Percentiles rank a stretch among this genome's conserved stretches.
Conservation (phyloP, 1,139 yeast genomes). For the Geotrichum bryndzae region DNA sequence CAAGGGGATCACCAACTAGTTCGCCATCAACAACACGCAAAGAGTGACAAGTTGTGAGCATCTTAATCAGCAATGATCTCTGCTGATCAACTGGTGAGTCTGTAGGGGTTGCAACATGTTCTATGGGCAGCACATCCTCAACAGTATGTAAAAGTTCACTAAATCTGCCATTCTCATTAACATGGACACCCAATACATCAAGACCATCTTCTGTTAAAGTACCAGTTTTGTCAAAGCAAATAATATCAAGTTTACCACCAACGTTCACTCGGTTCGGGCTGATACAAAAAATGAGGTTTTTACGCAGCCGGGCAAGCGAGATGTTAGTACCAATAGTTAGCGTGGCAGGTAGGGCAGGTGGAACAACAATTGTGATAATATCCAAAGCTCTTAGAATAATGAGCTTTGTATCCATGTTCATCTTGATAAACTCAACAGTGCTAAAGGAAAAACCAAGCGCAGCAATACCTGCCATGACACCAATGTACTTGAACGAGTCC, state of each 20-base stretch:
- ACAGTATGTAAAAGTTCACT: conserved; percentile 42
- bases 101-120: conserved; percentile 14
- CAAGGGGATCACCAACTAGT: conserved; percentile 88
- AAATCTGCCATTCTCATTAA: conserved; percentile 38
- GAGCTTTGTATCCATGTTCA: conserved; percentile 61
- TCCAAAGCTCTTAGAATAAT: conserved; percentile 88
- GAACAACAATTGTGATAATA: conserved; percentile 91
- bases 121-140: conserved; percentile 25
- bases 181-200: conserved; percentile 82
- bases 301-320: conserved; percentile 70
- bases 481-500: conserved; percentile 92
- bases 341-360: conserved; percentile 98
- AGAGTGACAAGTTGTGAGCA: conserved; percentile 86
- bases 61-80: conserved; percentile 20
- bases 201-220: conserved; percentile 95
- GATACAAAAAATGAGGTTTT: conserved; percentile 71
- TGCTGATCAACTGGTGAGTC: neutral
- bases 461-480: conserved; percentile 87
- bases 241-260: conserved; percentile 85
- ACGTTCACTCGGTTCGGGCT: conserved; percentile 91
- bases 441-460: conserved; percentile 76
- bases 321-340: conserved; percentile 93
- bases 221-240: conserved; percentile 96
- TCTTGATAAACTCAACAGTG: conserved; percentile 69
- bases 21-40: conserved; percentile 72